Evolutionary conservation across 2,329 filamentous ascomycete species (phyloP).

Genomic region (Ophiobolus disseminans): DNA sequence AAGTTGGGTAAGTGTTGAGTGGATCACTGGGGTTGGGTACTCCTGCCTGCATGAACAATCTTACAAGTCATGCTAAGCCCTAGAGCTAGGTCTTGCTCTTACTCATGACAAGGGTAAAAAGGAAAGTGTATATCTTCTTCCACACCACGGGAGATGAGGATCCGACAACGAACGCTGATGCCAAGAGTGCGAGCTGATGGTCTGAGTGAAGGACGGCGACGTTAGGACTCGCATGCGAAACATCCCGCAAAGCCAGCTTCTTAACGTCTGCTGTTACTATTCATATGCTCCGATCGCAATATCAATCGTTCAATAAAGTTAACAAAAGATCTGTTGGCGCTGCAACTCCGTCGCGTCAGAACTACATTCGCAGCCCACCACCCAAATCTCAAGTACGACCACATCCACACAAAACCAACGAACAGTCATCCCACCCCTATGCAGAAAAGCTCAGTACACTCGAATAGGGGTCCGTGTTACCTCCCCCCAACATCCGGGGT

Average conservation of each 20-base stretch:
- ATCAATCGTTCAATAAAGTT: too few relatives aligned
- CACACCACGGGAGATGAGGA: not conserved
- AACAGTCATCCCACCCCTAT: too few relatives aligned
- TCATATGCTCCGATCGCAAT: too few relatives aligned
- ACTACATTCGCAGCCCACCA: too few relatives aligned
- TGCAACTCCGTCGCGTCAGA: too few relatives aligned
- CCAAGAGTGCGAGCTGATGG: too few relatives aligned
- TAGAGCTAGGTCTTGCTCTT: not conserved
- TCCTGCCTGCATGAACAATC: not conserved
- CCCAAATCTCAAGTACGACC: too few relatives aligned
- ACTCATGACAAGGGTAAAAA: not conserved
- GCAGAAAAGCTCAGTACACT: too few relatives aligned
- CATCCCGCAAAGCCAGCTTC: not conserved
- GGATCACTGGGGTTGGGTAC: not conserved
- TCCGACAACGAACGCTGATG: not conserved
- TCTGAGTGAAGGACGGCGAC: not conserved
- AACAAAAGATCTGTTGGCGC: too few relatives aligned
- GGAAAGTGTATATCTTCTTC: not conserved
- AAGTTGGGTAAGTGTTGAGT: not conserved
- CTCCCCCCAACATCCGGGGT: slow-evolving; percentile 1
- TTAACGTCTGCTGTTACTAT: too few relatives aligned
- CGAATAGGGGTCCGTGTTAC: not conserved
- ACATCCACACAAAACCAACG: too few relatives aligned
- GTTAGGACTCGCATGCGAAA: not conserved
- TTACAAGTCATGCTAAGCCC: not conserved